phyloP scores from a whole-genome alignment of 805 yeast genomes.

The Cyberlindnera meyerae region DNA sequence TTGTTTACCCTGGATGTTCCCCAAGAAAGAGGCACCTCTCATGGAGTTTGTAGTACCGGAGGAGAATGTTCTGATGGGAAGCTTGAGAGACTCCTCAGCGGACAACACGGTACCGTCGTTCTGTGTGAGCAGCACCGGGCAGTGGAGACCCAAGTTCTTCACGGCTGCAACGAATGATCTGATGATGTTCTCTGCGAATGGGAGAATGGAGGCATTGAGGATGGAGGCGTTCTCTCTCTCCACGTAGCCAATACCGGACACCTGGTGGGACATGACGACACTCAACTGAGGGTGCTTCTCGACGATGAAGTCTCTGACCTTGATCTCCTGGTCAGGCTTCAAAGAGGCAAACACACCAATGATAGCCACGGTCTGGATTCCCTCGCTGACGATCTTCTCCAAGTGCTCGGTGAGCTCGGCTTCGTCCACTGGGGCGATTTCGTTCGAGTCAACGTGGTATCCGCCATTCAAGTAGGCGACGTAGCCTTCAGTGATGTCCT shows the following conservation, averaged over 20 bases:
- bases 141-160: constrained; percentile 29
- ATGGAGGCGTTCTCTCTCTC: constrained; percentile 46
- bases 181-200: constrained; percentile 39
- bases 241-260: constrained; percentile 41
- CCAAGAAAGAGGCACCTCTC: constrained; percentile 43
- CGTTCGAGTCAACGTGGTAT: constrained; percentile 36
- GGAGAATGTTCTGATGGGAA: constrained; percentile 44
- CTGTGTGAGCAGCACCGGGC: constrained; percentile 40
- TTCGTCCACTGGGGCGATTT: constrained; percentile 31
- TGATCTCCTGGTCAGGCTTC: constrained; percentile 32
- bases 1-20: constrained; percentile 26
- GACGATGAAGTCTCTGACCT: constrained; percentile 29
- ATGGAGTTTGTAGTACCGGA: constrained; percentile 47
- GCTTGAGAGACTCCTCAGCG: constrained; percentile 33
- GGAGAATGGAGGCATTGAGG: constrained; percentile 39
- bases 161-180: constrained; percentile 35
- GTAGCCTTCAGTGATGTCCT: constrained; percentile 32
- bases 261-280: constrained; percentile 33
- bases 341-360: constrained; percentile 38
- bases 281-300: constrained; percentile 31
- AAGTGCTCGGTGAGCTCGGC: constrained; percentile 26
- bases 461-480: constrained; percentile 36
- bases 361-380: constrained; percentile 35
- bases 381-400: constrained; percentile 27
- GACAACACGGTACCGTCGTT: constrained; percentile 45